Percentiles rank a stretch among this genome's conserved stretches.
phyloP scores from a whole-genome alignment of 495 filamentous ascomycete species.

The Clohesyomyces aquaticus region DNA sequence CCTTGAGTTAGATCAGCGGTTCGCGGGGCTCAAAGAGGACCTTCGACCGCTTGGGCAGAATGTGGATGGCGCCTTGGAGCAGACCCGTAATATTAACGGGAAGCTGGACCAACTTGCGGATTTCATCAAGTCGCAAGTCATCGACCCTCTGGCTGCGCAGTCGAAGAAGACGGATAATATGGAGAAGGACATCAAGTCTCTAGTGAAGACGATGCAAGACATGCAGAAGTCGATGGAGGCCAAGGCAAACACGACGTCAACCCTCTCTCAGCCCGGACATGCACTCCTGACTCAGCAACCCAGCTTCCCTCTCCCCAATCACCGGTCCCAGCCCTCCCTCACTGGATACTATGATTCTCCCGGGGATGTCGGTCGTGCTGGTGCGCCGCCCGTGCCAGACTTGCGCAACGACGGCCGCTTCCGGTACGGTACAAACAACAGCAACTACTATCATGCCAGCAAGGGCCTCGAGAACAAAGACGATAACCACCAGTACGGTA shows the following conservation, averaged over 20 bases:
- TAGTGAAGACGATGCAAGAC: slow-evolving; percentile 24
- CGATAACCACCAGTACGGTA: not conserved
- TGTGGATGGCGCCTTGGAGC: slow-evolving; percentile 5
- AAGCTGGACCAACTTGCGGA: slow-evolving; percentile 33
- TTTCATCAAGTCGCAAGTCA: slow-evolving; percentile 25
- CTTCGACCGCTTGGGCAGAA: slow-evolving; percentile 22
- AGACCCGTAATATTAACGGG: slow-evolving; percentile 8
- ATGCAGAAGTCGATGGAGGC: slow-evolving; percentile 18
- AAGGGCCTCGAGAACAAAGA: slow-evolving; percentile 15
- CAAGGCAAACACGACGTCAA: slow-evolving; percentile 2
- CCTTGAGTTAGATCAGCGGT: slow-evolving; percentile 12
- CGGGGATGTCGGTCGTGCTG: slow-evolving; percentile 3
- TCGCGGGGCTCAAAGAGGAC: slow-evolving; percentile 32
- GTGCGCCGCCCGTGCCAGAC: slow-evolving; percentile 2
- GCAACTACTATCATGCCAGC: not conserved
- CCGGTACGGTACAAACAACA: slow-evolving; percentile 3
- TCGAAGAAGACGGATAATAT: slow-evolving; percentile 15
- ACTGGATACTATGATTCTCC: slow-evolving; percentile 3
- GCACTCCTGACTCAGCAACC: not conserved
- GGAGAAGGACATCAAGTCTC: slow-evolving; percentile 18
- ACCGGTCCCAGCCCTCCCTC: slow-evolving; percentile 31
- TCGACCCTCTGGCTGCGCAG: slow-evolving; percentile 14
- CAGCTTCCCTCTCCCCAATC: slow-evolving; percentile 10
- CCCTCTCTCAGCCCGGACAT: not conserved
- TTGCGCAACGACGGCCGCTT: slow-evolving; percentile 10